Evolutionary conservation across 768 basidiomycete genomes (phyloP), one percentile per base, ranked within the genome.

Genomic region (Termitomyces bulborhizus): DNA sequence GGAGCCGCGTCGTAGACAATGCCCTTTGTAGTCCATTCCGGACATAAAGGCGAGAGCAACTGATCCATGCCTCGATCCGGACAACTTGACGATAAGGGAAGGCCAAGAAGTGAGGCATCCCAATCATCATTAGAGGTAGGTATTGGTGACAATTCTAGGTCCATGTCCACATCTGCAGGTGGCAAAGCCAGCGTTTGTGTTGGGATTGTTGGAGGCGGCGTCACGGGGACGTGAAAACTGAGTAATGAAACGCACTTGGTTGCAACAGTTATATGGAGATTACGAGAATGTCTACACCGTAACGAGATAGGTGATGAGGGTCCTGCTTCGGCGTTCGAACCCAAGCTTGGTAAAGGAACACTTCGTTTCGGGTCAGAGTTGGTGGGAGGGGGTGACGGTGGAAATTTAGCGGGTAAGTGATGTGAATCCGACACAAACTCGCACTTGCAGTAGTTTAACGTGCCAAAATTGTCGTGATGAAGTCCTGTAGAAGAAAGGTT

Each of bases 151-250:
- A 56, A 43, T 47, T 69, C 67, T 13, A 52, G 27, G 44, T 74
- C 75, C 8, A 27, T 49, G 11, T 42, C 51, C 13, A 13, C 31
- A 8, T 51, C 51, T 15, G 41, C 43, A 27, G 71, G 71, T 7
- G 78, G 76, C 32, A 78, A 57, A 43, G 61, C 66, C 21, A 67
- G 67, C 0, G 70, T 73, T 42, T 63, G 56, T 29, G 68, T 71
- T 21, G 73, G 73, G 52, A 75, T 65, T 18, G 75, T 77, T 36
- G 73, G 70, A 16, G 76, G 76, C 50, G 76, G 77, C 18, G 76
- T 74, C 55, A 71, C 66, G 2, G 69, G 76, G 15, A 48, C 57
- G 32, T 69, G 66, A 29, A 55, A 65, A 21, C 60, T 39, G 29
- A 46, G 57, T 46, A 67, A 51, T 41, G 66, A 66, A 61, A 60